Base-by-base conservation (phyloP, 2,329 filamentous ascomycete genomes). In the Penicillium sclerotiorum region DNA sequence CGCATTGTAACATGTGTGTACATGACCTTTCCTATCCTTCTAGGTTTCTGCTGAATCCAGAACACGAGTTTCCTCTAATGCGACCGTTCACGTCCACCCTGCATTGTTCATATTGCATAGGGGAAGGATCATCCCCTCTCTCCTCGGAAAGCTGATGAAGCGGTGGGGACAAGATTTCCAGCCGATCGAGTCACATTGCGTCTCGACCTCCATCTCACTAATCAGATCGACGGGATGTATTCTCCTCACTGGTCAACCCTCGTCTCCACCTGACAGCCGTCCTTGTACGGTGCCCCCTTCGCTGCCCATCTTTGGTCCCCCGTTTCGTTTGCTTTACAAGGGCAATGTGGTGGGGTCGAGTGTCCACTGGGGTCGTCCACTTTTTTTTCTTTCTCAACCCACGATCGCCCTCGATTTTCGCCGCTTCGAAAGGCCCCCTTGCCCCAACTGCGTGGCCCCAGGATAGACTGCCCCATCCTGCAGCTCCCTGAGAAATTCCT, bases 211-310 rank as follows among this genome's bases (percentile, higher is more conserved):
- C 8, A 41, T 32, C 41, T 35, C 47, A 47, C 46, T 42, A 55
- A 55, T 53, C 37, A 54, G 27, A 38, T 56, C 39, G 28, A 22
- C 36, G 21, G 50, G 49, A 48, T 18, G 9, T 23, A 43, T 53
- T 52, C 20, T 52, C 38, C 41, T 35, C 15, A 37, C 15, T 46
- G 43, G 25, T 25, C 27, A 44, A 30, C 22, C 17, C 36, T 25
- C 15, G 21, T 57, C 55, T 25, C 55, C 53, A 58, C 48, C 43
- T 58, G 51, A 53, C 50, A 49, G 32, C 43, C 23, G 23, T 30
- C 46, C 47, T 42, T 35, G 40, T 36, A 15, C 37, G 20, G 12
- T 47, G 23, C 43, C 23, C 32, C 23, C 33, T 46, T 27, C 41
- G 21, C 28, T 33, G 36, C 23, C 38, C 28, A 15, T 17, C 37